Evolutionary conservation across 1,139 yeast genomes (phyloP), one percentile per base, ranked within the genome.

Genomic region (Yamadazyma atmosphaerica): DNA sequence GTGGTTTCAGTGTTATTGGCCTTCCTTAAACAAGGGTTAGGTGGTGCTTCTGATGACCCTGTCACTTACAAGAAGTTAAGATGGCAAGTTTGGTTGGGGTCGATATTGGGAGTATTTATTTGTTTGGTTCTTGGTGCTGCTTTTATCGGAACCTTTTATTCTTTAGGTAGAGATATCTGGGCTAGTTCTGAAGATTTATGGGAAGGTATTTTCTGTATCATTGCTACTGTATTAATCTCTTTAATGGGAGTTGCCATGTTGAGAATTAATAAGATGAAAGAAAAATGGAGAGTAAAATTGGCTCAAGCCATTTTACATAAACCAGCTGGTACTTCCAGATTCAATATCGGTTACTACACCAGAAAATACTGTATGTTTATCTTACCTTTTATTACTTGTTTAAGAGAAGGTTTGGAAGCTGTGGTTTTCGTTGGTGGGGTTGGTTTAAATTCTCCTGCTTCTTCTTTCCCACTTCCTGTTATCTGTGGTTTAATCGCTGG

Each of bases 211-310:
- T 81, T 90, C 55, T 83, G 89, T 58, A 67, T 89, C 24, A 74
- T 90, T 52, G 97, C 98, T 1, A 77, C 94, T 0, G 70, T 86
- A 17, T 77, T 90, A 59, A 90, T 90, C 46, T 81, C 96, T 3
- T 54, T 81, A 35, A 89, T 90, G 97, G 97, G 98, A 37, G 68
- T 90, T 51, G 94, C 95, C 55, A 86, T 90, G 84, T 75, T 90
- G 54, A 77, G 96, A 59, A 76, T 90, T 58, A 88, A 90, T 62
- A 90, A 89, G 68, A 77, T 90, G 81, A 83, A 86, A 62, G 92
- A 82, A 53, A 90, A 89, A 65, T 90, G 96, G 88, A 82, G 96
- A 69, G 74, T 87, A 49, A 90, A 90, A 67, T 75, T 90, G 54
- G 95, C 96, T 13, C 77, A 76, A 47, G 86, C 94, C 29, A 72